Base-by-base conservation (phyloP, 371 early-diverging fungal genomes). In the Mortierella sp. region DNA sequence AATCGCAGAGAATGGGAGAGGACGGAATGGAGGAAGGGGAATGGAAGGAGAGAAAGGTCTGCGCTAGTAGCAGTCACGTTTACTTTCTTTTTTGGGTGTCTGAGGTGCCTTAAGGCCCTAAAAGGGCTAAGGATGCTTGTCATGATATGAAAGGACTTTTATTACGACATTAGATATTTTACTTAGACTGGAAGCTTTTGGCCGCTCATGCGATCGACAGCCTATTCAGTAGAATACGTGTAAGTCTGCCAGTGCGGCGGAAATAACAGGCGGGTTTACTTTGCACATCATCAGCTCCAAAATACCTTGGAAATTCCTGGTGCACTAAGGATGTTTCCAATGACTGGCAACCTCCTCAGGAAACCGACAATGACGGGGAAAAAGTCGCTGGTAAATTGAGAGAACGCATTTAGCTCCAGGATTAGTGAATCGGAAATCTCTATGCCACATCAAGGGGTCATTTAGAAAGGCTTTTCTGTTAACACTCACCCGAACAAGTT, bases 321-420 rank as follows among this genome's bases (percentile, higher is more conserved):
- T 49, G 94, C 83, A 56, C 86, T 90, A 43, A 98, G 76, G 24
- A 97, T 57, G 21, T 88, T 88, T 14, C 98, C 98, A 70, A 98
- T 93, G 24, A 97, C 55, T 6, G 98, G 98, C 54, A 98, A 58
- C 64, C 91, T 84, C 71, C 95, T 88, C 67, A 97, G 78, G 63
- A 98, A 96, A 48, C 90, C 86, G 57, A 98, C 79, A 9, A 94
- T 90, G 31, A 94, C 92, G 2, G 98, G 98, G 87, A 98, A 97
- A 79, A 98, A 98, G 84, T 98, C 98, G 11, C 95, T 96, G 31
- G 9, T 55, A 31, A 26, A 24, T 12, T 15, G 3, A 37, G 12
- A 2, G 42, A 55, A 2, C 3, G 6, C 7, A n/a, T 14, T 19
- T 26, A 27, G 6, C 2, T 43, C 24, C 5, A 44, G 15, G 3